Percentiles rank a stretch among this genome's conserved stretches.
Evolutionary conservation across 768 basidiomycete genomes (phyloP).

Genomic region (Leucogyrophana mollusca): DNA sequence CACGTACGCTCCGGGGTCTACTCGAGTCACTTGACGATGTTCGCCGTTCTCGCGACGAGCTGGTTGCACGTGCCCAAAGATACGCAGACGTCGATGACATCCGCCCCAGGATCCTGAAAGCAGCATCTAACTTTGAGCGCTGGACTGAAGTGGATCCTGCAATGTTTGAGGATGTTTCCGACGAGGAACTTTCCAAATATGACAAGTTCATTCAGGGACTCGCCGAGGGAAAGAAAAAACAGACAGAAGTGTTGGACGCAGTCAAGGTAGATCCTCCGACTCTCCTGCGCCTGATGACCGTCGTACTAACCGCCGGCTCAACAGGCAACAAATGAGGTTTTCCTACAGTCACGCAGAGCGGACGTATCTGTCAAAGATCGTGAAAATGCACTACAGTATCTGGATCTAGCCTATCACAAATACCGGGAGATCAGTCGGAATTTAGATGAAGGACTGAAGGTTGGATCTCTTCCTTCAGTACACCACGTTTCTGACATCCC

Average conservation of each 20-base stretch:
- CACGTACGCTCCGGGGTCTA: slow-evolving; percentile 66
- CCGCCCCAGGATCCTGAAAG: slow-evolving; percentile 59
- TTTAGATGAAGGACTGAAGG: slow-evolving; percentile 86
- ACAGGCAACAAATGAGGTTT: slow-evolving; percentile 67
- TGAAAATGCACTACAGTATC: slow-evolving; percentile 76
- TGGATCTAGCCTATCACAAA: slow-evolving; percentile 84
- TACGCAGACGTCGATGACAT: slow-evolving; percentile 74
- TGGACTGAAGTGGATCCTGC: slow-evolving; percentile 74
- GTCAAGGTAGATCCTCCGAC: slow-evolving; percentile 58
- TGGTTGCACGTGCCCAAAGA: slow-evolving; percentile 63
- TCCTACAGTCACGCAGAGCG: slow-evolving; percentile 74
- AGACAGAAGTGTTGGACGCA: slow-evolving; percentile 60
- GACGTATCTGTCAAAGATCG: slow-evolving; percentile 78
- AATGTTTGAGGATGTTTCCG: slow-evolving; percentile 84
- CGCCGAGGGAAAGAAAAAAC: slow-evolving; percentile 50
- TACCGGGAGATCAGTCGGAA: slow-evolving; percentile 84
- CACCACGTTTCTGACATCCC: neutral
- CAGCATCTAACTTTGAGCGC: slow-evolving; percentile 63
- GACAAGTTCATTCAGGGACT: slow-evolving; percentile 69
- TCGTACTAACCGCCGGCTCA: slow-evolving; percentile 4
- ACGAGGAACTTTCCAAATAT: slow-evolving; percentile 79
- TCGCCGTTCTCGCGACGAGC: slow-evolving; percentile 53
- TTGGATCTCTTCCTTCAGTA: slow-evolving; percentile 24
- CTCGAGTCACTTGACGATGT: slow-evolving; percentile 83
- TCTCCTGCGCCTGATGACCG: neutral